Evolutionary conservation across 306 rosid genomes (phyloP), one percentile per base, ranked within the genome.

Genomic region (Citrullus amarus): DNA sequence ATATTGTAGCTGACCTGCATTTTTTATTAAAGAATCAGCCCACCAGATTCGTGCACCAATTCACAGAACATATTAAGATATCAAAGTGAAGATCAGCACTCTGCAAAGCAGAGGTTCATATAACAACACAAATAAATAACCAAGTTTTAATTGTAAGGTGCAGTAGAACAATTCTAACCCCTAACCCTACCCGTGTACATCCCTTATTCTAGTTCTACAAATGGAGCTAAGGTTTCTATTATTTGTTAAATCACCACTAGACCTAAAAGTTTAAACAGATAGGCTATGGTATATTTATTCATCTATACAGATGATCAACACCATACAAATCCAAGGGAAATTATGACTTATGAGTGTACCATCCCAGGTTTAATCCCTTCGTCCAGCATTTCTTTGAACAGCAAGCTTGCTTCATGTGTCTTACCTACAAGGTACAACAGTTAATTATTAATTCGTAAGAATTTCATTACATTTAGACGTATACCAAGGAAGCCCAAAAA

Each of bases 1-100:
- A 94, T 92, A 48, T 94, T 88, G 85, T 89, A 94, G 86, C 98
- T 87, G 68, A 92, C 89, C 98, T 94, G 96, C 84, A 85, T 74
- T 89, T 81, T 74, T 79, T 70, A 75, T 63, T 51, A 39, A 73
- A 79, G 56, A 53, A 61, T 57, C 65, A 85, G 70, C 48, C 66
- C 48, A 55, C 66, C 63, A 75, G 28, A 54, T 18, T 28, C 54
- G 46, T 16, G 34, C 39, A 70, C 15, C 57, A 70, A 25, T 70
- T 46, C 57, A 25, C 20, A 25, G 32, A 22, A 46, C 39, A 43
- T 9, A 6, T 20, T 9, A 69, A 17, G n/a, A 41, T 41, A 41
- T 2, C 41, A 18, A 74, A 32, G 78, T 30, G 13, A 73, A 74
- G 46, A 30, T 9, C 13, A 5, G 69, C 63, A 32, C 36, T 32